A percentile compares a stretch with the other conserved stretches of the same genome.
Conservation (phyloP, 805 yeast genomes). For the Kuraishia ogatae region DNA sequence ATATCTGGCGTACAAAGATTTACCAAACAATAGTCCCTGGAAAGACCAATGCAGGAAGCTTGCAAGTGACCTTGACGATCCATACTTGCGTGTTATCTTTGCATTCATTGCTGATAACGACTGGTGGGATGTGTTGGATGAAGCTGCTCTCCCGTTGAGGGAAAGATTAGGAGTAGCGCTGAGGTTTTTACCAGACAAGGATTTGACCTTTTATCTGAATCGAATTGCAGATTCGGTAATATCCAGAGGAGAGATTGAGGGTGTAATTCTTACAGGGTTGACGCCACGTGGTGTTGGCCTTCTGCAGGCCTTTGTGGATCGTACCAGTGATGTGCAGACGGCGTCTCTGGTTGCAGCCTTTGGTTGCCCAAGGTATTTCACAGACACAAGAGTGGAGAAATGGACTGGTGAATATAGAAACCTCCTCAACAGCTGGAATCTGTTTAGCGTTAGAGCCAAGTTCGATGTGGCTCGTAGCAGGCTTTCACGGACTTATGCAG, state of each 20-base stretch:
- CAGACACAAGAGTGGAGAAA: conserved; percentile 59
- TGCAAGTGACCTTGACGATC: conserved; percentile 83
- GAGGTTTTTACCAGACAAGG: conserved; percentile 74
- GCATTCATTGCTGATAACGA: conserved; percentile 91
- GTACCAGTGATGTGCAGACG: conserved; percentile 87
- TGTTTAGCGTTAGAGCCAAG: conserved; percentile 70
- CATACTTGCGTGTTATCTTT: conserved; percentile 85
- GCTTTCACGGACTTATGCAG: conserved; percentile 44
- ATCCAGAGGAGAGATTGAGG: conserved; percentile 79
- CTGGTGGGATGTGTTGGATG: conserved; percentile 95
- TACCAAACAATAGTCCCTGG: conserved; percentile 69
- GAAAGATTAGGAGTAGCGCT: conserved; percentile 90
- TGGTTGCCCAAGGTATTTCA: conserved; percentile 79
- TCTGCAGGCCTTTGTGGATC: conserved; percentile 78
- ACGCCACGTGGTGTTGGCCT: conserved; percentile 78
- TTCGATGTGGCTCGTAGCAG: conserved; percentile 76
- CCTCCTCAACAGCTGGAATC: conserved; percentile 71
- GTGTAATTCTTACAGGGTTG: conserved; percentile 84
- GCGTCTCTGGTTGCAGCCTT: conserved; percentile 75
- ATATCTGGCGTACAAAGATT: conserved; percentile 57
- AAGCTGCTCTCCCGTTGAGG: conserved; percentile 75
- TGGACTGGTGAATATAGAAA: conserved; percentile 72
- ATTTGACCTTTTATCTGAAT: conserved; percentile 62
- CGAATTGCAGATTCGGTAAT: conserved; percentile 66
- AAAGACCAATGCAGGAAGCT: conserved; percentile 84